These are phyloP conservation scores for Rhizoclosmatium globosum DNA, from an alignment of 192 early-diverging fungal species.

Conservation along the genomic window DNA sequence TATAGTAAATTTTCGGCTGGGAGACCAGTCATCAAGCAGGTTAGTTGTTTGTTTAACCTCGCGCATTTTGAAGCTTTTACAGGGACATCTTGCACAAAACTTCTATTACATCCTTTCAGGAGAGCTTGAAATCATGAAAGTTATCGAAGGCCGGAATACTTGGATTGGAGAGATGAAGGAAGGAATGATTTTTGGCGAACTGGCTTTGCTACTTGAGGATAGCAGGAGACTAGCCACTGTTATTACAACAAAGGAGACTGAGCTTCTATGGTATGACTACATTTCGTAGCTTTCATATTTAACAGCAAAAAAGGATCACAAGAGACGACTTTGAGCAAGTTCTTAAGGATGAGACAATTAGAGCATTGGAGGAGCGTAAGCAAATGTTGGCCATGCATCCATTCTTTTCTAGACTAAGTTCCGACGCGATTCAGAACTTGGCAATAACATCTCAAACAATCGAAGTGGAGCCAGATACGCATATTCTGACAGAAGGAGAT, in stretches of 20 bases:
- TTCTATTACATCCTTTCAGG: constrained; percentile 17
- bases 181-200: constrained; percentile 9
- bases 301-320: background rate
- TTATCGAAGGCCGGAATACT: background rate
- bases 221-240: background rate
- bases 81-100: constrained; percentile 16
- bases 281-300: too few relatives aligned
- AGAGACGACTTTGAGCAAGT: constrained; percentile 20
- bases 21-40: constrained; percentile 12
- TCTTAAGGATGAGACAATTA: constrained; percentile 16
- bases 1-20: constrained; percentile 7
- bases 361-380: constrained; percentile 7
- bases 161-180: background rate
- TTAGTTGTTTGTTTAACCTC: too few relatives aligned
- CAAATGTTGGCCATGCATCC: background rate
- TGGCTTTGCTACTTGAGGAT: constrained; percentile 14
- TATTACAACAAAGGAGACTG: constrained; percentile 5
- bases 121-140: constrained; percentile 3
- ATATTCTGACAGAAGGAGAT: constrained; percentile 14
- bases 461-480: background rate
- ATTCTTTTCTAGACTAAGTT: constrained; percentile 10
- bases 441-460: constrained; percentile 18
- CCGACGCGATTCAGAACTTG: background rate
- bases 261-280: constrained; percentile 4
- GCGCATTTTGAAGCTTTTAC: too few relatives aligned